phyloP scores from a whole-genome alignment of 768 basidiomycete genomes.

The Lyophyllum decastes region DNA sequence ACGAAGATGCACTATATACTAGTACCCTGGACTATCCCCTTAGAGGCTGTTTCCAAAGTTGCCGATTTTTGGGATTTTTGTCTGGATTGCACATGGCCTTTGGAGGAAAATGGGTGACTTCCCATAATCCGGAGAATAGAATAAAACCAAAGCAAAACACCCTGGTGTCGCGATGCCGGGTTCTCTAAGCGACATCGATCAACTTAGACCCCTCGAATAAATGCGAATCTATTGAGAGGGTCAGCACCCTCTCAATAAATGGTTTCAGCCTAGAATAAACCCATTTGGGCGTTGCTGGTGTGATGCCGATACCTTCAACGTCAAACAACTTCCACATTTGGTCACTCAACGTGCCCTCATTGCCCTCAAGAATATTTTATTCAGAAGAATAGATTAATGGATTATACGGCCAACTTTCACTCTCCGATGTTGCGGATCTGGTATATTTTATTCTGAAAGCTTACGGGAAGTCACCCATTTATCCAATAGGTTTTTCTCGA shows the following conservation, averaged over 20 bases:
- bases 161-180: background rate
- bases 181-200: background rate
- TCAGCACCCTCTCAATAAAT: background rate
- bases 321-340: background rate
- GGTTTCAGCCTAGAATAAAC: background rate
- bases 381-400: conserved; percentile 6
- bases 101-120: background rate
- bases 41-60: too few species aligned
- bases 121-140: background rate
- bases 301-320: background rate
- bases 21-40: too few species aligned
- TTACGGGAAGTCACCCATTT: conserved; percentile 13
- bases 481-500: too few species aligned
- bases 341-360: too few species aligned
- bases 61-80: too few species aligned
- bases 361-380: background rate
- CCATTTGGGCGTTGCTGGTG: background rate
- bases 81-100: too few species aligned
- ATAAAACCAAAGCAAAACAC: background rate
- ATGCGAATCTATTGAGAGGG: background rate
- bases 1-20: too few species aligned
- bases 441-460: conserved; percentile 3
- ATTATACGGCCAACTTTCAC: conserved; percentile 7
- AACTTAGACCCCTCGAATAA: background rate
- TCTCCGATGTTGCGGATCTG: background rate